Conservation (phyloP, 495 filamentous ascomycete genomes). For the Amphirosellinia nigrospora region DNA sequence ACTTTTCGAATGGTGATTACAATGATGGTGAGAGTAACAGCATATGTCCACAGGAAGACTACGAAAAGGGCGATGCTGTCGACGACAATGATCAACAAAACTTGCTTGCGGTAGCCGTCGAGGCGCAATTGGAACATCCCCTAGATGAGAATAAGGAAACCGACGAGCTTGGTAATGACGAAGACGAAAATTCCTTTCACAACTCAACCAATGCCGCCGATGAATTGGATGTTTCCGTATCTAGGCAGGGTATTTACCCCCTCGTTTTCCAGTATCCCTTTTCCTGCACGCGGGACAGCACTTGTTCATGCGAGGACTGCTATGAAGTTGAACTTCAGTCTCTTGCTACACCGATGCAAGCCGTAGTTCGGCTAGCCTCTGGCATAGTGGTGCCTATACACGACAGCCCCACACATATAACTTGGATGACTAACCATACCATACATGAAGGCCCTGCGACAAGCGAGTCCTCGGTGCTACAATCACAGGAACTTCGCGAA, state of each 20-base stretch:
- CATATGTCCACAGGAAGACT: conserved; percentile 36
- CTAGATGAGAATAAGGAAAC: not conserved
- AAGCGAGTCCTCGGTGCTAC: conserved; percentile 4
- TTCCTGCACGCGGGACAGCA: conserved; percentile 11
- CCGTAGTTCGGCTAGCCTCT: conserved; percentile 18
- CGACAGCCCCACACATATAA: not conserved
- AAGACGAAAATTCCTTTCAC: conserved; percentile 33
- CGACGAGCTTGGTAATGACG: conserved; percentile 21
- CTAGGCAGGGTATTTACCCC: conserved; percentile 35
- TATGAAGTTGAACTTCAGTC: conserved; percentile 30
- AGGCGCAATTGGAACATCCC: conserved; percentile 1
- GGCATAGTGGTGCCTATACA: conserved; percentile 8
- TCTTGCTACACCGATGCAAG: conserved; percentile 7
- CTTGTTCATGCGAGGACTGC: conserved; percentile 35
- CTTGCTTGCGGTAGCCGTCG: not conserved
- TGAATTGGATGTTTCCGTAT: conserved; percentile 36
- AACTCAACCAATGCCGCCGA: conserved; percentile 42
- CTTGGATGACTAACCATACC: conserved; percentile 14
- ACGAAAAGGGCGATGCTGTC: conserved; percentile 6
- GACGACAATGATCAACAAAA: not conserved
- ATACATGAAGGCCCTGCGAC: conserved; percentile 19
- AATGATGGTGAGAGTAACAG: conserved; percentile 60
- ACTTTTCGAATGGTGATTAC: conserved; percentile 23
- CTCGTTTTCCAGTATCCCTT: conserved; percentile 14
- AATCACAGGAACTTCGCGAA: conserved; percentile 15